Percentiles rank a stretch among this genome's conserved stretches.
Evolutionary conservation across 2,329 filamentous ascomycete species (phyloP).

Genomic region (Fusarium sp.): DNA sequence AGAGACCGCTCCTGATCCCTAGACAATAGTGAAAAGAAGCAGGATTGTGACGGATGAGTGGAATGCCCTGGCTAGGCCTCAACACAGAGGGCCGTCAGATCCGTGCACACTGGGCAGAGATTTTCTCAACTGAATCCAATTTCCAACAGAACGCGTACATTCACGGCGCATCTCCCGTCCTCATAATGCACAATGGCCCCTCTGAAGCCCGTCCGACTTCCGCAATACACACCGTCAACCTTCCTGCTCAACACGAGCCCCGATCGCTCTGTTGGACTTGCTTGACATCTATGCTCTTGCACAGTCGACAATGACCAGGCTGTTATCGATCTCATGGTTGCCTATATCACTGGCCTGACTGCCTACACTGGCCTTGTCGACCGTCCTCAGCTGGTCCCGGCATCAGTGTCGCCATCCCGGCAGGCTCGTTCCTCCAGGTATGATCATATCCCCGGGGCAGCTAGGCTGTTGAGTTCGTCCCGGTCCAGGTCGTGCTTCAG

Average conservation of each 20-base stretch:
- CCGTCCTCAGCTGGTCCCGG: rapidly evolving
- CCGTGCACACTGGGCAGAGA: not conserved
- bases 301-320: not conserved
- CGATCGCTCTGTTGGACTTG: not conserved
- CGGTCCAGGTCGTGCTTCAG: not conserved
- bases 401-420: not conserved
- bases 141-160: not conserved
- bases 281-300: not conserved
- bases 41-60: not conserved
- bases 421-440: not conserved
- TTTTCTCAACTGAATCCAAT: not conserved
- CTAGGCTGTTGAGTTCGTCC: rapidly evolving
- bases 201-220: not conserved
- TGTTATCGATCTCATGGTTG: not conserved
- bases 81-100: not conserved
- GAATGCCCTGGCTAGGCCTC: not conserved
- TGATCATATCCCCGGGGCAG: rapidly evolving
- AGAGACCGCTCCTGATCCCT: not conserved
- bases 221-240: not conserved
- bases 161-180: rapidly evolving
- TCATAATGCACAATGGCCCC: not conserved
- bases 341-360: not conserved
- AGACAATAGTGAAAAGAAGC: not conserved
- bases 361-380: not conserved
- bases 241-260: not conserved